phyloP scores from a whole-genome alignment of 169 alveolate genomes.

The Theileria sp. region DNA sequence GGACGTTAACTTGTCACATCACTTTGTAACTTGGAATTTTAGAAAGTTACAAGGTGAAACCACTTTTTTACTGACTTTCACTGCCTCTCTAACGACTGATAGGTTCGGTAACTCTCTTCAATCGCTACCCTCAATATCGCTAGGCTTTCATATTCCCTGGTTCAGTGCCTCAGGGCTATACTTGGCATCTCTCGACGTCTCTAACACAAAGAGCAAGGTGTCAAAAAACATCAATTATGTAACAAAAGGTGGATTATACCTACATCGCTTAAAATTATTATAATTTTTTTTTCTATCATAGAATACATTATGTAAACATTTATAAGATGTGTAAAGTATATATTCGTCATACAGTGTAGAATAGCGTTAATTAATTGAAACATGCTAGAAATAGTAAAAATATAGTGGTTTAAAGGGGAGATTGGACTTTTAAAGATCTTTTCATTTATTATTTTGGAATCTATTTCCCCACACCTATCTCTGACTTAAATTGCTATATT shows the following conservation, averaged over 20 bases:
- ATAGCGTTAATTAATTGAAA: no score
- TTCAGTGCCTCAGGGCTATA: constrained; percentile 49
- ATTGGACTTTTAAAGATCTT: background rate
- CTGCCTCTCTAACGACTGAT: constrained; percentile 22
- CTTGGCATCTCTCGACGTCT: constrained; percentile 15
- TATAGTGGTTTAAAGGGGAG: background rate
- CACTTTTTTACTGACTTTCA: constrained; percentile 14
- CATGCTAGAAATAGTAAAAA: background rate
- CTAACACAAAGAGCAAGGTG: constrained; percentile 14
- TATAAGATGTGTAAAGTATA: background rate
- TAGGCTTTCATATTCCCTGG: constrained; percentile 27
- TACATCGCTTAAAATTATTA: background rate
- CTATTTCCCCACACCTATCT: background rate
- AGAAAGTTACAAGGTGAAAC: constrained; percentile 33
- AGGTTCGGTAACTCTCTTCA: background rate
- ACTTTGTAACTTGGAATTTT: constrained; percentile 39
- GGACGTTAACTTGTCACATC: constrained; percentile 27
- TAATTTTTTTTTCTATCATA: background rate
- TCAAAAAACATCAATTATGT: constrained; percentile 13
- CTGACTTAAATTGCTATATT: background rate
- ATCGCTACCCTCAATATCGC: constrained; percentile 22
- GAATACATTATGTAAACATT: background rate
- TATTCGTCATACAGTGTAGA: background rate
- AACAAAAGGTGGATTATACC: constrained; percentile 24
- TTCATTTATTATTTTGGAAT: background rate